These are phyloP conservation scores for Metschnikowia koreensis DNA, from an alignment of 805 yeast species.

Conservation along the genomic window DNA sequence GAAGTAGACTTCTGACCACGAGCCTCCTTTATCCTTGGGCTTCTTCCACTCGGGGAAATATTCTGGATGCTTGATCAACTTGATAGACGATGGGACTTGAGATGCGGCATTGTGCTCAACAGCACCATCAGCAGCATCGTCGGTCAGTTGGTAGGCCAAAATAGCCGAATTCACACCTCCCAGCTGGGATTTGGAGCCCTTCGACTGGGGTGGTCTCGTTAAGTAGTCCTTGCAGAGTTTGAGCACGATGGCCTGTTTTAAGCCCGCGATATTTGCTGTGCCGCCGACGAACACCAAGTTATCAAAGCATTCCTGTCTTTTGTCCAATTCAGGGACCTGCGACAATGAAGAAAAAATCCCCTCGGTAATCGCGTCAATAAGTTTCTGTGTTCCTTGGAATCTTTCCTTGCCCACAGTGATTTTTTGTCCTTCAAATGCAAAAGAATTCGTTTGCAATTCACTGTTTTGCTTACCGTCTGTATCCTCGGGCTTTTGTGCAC, in stretches of 20 bases:
- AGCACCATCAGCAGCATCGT: slow-evolving; percentile 26
- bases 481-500: slow-evolving; percentile 26
- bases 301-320: slow-evolving; percentile 81
- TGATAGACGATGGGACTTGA: slow-evolving; percentile 81
- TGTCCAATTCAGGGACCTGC: slow-evolving; percentile 63
- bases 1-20: slow-evolving; percentile 70
- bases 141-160: slow-evolving; percentile 43
- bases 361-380: slow-evolving; percentile 54
- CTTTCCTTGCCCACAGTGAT: slow-evolving; percentile 85
- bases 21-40: slow-evolving; percentile 50
- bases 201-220: slow-evolving; percentile 33
- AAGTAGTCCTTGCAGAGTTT: slow-evolving; percentile 57
- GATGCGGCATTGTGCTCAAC: slow-evolving; percentile 21
- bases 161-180: slow-evolving; percentile 38
- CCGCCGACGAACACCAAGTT: slow-evolving; percentile 77
- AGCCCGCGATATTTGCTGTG: slow-evolving; percentile 73
- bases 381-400: slow-evolving; percentile 70
- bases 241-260: slow-evolving; percentile 65
- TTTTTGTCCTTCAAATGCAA: slow-evolving; percentile 52
- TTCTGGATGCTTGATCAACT: slow-evolving; percentile 73
- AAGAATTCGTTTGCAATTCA: slow-evolving; percentile 71
- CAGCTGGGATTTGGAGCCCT: slow-evolving; percentile 23
- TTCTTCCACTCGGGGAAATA: slow-evolving; percentile 93
- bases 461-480: slow-evolving; percentile 52
- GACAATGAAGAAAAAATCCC: slow-evolving; percentile 52